phyloP scores from a whole-genome alignment of 2,329 filamentous ascomycete species.

The Microascus cirrosus region DNA sequence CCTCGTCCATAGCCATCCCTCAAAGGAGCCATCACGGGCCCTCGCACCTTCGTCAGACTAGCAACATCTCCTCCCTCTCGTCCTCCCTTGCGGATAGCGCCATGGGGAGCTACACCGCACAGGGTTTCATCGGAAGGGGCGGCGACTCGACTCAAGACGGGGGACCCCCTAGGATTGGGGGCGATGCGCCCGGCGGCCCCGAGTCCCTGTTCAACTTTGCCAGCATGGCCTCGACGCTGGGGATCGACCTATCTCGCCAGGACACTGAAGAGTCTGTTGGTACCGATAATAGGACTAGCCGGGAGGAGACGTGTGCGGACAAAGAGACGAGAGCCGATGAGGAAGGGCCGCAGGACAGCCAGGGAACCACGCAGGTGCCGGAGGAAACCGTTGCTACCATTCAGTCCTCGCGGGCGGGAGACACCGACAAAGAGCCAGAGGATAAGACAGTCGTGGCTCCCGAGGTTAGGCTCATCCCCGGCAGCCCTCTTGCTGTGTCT shows the following conservation, averaged over 20 bases:
- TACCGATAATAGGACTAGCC: not conserved
- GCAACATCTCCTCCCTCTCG: constrained; percentile 72
- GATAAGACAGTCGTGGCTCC: constrained; percentile 20
- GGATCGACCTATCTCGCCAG: constrained; percentile 39
- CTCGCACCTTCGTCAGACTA: constrained; percentile 71
- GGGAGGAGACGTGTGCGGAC: constrained; percentile 6
- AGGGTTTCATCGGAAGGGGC: constrained; percentile 9
- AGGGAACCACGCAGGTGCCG: constrained; percentile 18
- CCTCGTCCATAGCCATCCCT: constrained; percentile 27
- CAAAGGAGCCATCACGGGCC: constrained; percentile 33
- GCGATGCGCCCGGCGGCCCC: constrained; percentile 29
- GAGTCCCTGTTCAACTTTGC: constrained; percentile 90
- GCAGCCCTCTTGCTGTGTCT: constrained; percentile 28
- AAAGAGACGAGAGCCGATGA: no score
- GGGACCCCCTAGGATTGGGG: constrained; percentile 36
- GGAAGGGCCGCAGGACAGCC: constrained; percentile 15
- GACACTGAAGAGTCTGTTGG: not conserved
- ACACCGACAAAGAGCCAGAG: constrained; percentile 6
- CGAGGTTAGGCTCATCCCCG: constrained; percentile 35
- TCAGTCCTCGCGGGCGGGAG: constrained; percentile 6
- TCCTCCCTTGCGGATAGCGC: constrained; percentile 65
- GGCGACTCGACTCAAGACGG: constrained; percentile 32
- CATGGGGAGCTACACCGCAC: constrained; percentile 35
- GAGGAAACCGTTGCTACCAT: constrained; percentile 8
- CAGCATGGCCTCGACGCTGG: constrained; percentile 77